Evolutionary conservation across 768 basidiomycete genomes (phyloP).

Genomic region (Asterophora lycoperdoides): DNA sequence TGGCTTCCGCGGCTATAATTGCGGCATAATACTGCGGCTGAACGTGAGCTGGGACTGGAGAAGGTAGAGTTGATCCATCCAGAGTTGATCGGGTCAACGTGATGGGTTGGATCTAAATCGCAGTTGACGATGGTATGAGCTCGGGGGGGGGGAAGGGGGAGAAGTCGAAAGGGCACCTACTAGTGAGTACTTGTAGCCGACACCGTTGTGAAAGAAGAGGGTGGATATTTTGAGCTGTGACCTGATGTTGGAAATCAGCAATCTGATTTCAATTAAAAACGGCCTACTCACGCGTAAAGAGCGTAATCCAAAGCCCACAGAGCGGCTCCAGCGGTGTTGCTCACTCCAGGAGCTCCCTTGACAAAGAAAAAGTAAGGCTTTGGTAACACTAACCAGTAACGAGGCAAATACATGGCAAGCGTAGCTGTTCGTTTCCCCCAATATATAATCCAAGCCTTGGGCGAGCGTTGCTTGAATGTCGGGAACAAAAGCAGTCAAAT

Average conservation of each 20-base stretch:
- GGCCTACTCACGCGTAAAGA: conserved; percentile 34
- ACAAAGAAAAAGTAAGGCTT: background rate
- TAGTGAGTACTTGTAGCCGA: conserved; percentile 70
- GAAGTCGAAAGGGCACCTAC: conserved; percentile 25
- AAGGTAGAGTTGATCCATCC: conserved; percentile 47
- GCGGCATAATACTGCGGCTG: conserved; percentile 66
- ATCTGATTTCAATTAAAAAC: background rate
- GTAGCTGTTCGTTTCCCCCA: conserved; percentile 61
- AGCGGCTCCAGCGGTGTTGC: conserved; percentile 53
- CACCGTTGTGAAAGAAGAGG: conserved; percentile 61
- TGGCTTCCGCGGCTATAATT: conserved; percentile 54
- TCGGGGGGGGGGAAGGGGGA: background rate
- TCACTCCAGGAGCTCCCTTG: conserved; percentile 39
- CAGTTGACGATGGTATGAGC: background rate
- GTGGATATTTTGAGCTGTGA: conserved; percentile 42
- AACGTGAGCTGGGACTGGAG: conserved; percentile 53
- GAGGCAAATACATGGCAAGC: conserved; percentile 31
- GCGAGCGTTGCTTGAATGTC: conserved; percentile 50
- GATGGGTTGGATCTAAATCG: conserved; percentile 55
- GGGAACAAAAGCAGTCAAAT: conserved; percentile 45
- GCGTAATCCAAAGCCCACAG: conserved; percentile 58
- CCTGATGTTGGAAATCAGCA: background rate
- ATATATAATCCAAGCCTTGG: conserved; percentile 48
- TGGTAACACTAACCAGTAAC: conserved; percentile 8
- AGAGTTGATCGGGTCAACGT: conserved; percentile 53